Base-by-base conservation (phyloP, 495 filamentous ascomycete genomes). In the Aspergillus bertholletiae region DNA sequence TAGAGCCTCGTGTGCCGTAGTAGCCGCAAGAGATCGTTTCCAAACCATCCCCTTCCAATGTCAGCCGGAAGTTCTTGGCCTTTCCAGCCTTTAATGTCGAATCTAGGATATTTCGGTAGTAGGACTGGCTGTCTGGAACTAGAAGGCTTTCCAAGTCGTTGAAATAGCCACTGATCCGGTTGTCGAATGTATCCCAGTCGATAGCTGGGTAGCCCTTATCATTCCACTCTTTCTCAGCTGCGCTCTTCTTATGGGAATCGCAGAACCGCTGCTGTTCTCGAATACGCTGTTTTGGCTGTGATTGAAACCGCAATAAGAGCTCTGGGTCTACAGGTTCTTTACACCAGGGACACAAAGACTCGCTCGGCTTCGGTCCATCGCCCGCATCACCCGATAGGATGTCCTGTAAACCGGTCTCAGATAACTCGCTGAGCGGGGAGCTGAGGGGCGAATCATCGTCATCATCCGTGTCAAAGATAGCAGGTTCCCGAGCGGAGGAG, bases 1-100 rank as follows among this genome's bases (percentile, higher is more conserved):
- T 77, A 18, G 88, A 75, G 0, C 94, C 94, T 49, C 87, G 79
- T 1, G 86, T 80, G 1, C 94, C 94, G 67, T 97, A 98, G 65
- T 97, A 98, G 0, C 94, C 94, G 24, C 85, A 84, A 3, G 72
- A 81, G 40, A 81, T 75, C 7, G 51, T 68, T 55, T 75, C 75
- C 35, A 74, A 48, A 3, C 64, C 65, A 49, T 75, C 67, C 23
- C 62, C 64, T 41, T 55, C 45, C 22, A 77, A 39, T 3, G 73
- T 81, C 55, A 84, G 77, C 32, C 80, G 69, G 44, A 86, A 69
- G 18, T 81, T 84, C 53, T 82, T 82, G 53, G 84, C 83, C 57
- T 82, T 76, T 6, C 88, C 85, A 3, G 72, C 67, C 34, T 81
- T 79, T 45, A 90, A 66, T 2, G 65, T 80, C n/a, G 78, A 71